Percentiles rank a stretch among this genome's conserved stretches.
These are phyloP conservation scores for Aspergillus persii DNA, from an alignment of 2,329 filamentous ascomycete species.

Conservation along the genomic window DNA sequence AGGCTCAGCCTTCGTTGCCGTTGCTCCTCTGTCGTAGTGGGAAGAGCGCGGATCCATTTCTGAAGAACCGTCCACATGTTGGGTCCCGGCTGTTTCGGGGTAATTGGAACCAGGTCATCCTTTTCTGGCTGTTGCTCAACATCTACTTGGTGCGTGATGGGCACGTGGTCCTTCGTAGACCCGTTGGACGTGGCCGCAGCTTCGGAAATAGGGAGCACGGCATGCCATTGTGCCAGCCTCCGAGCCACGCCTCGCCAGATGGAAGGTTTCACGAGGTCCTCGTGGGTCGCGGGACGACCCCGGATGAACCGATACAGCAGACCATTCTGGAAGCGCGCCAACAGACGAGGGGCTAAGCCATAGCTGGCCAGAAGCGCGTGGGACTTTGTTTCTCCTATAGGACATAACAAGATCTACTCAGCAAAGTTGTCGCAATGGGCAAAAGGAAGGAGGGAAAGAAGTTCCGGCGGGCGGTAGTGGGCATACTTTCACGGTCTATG, in stretches of 20 bases:
- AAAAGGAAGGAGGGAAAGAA: constrained; percentile 8
- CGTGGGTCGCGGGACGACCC: constrained; percentile 74
- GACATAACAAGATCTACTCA: constrained; percentile 28
- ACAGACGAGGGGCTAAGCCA: constrained; percentile 77
- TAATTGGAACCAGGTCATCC: constrained; percentile 37
- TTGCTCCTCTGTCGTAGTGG: constrained; percentile 68
- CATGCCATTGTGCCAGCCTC: constrained; percentile 91
- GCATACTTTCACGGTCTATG: constrained; percentile 89
- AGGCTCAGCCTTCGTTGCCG: constrained; percentile 64
- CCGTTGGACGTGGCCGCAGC: constrained; percentile 35
- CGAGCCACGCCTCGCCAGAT: constrained; percentile 82
- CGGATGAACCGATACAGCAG: constrained; percentile 90
- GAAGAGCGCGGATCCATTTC: constrained; percentile 89
- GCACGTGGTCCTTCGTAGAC: constrained; percentile 13
- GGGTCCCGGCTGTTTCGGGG: constrained; percentile 69
- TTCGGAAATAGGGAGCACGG: constrained; percentile 58
- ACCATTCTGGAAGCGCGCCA: constrained; percentile 92
- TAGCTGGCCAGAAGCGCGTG: constrained; percentile 84
- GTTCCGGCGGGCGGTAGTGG: constrained; percentile 10
- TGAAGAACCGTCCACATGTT: constrained; percentile 95
- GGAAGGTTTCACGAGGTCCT: constrained; percentile 71
- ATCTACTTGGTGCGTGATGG: constrained; percentile 23
- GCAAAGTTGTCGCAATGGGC: constrained; percentile 34
- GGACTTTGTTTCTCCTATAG: constrained; percentile 59
- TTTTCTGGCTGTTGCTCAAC: constrained; percentile 15